Conservation (phyloP, 345 rosid genomes). For the Citrus medica region DNA sequence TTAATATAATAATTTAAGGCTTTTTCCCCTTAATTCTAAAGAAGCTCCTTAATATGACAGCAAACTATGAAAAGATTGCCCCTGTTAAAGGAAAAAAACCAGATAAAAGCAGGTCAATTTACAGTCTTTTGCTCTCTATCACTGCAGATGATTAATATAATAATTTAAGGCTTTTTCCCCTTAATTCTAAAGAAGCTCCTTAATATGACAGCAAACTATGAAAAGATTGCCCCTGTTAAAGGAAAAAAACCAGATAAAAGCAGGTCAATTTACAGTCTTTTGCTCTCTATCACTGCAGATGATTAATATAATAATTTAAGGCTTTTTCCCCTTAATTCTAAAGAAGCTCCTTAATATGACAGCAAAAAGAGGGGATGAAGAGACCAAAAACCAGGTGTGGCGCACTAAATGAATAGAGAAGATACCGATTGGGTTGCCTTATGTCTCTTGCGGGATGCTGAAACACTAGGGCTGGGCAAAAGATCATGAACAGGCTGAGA, state of each 20-base stretch:
- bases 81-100: slow-evolving; percentile 25
- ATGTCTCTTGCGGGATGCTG: slow-evolving; percentile 85
- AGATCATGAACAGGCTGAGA: slow-evolving; percentile 56
- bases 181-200: background rate
- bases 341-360: slow-evolving; percentile 6
- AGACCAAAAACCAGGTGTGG: slow-evolving; percentile 7
- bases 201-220: slow-evolving; percentile 28
- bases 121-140: background rate
- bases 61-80: slow-evolving; percentile 36
- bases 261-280: background rate
- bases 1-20: background rate
- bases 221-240: slow-evolving; percentile 35
- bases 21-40: slow-evolving; percentile 1
- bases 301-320: slow-evolving; percentile 1
- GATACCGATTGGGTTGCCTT: slow-evolving; percentile 66
- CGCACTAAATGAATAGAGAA: slow-evolving; percentile 17
- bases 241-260: background rate
- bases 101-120: background rate
- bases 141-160: slow-evolving; percentile 5
- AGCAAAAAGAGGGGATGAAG: background rate
- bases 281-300: slow-evolving; percentile 1
- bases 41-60: slow-evolving; percentile 6
- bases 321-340: background rate
- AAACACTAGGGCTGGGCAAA: slow-evolving; percentile 68
- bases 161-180: slow-evolving; percentile 4